Evolutionary conservation across 2,329 filamentous ascomycete species (phyloP), one percentile per base, ranked within the genome.

Genomic region (Xylaria multiplex): DNA sequence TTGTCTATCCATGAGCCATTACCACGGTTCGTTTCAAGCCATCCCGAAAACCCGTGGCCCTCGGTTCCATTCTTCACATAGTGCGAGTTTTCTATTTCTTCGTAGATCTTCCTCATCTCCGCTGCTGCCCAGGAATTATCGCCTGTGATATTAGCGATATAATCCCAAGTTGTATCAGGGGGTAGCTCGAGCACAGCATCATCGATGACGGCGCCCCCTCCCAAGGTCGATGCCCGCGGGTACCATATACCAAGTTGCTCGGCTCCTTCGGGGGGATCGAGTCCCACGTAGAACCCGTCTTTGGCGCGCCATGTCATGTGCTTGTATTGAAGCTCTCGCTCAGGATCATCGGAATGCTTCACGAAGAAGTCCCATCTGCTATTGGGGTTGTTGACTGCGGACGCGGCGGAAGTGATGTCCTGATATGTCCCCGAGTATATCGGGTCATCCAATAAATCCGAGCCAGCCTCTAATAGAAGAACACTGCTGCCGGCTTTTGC

Each of bases 401-500:
- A 58, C 13, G 48, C n/a, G 8, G 43, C 30, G 50, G 35, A 53
- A 19, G 22, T 46, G 7, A 69, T 56, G 35, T 73, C 62, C 57
- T 62, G 45, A 37, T 70, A 72, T 14, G 67, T 81, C 67, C 72
- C 62, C 57, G 61, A 42, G 52, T 71, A 71, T n/a, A 65, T 81
- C 67, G 79, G 74, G 48, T 76, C 77, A 42, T 80, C 79, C 8
- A 81, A 82, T 66, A 87, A 81, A 70, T 89, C 86, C 65, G 85
- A 83, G 57, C 86, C 86, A 27, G 86, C 86, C 70, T 89, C 86
- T 37, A 89, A 81, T 2, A 90, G 81, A n/a, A 90, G 83, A 1
- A 86, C 85, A 69, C 82, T 85, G 77, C 86, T 82, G 46, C 88
- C 87, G 40, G 85, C 84, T 57, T 85, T 78, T n/a, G 88, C 87